Evolutionary conservation across 768 basidiomycete genomes (phyloP), one percentile per base, ranked within the genome.

Genomic region (Boletus rufocinnamomeus): DNA sequence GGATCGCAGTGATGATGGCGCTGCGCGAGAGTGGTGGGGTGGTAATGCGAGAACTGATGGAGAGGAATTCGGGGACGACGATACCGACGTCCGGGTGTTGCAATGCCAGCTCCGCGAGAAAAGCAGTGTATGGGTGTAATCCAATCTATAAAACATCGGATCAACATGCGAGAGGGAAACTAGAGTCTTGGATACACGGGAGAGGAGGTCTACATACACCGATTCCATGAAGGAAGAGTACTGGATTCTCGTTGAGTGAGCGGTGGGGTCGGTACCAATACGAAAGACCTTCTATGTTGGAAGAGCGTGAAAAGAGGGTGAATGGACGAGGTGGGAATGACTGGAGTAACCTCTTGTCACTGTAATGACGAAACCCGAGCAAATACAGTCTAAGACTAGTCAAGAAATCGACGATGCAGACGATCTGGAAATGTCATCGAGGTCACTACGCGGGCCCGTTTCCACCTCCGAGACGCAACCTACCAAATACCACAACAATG

Each of bases 161-260:
- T 60, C 16, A 43, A 34, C 3, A 37, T 53, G 34, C 7, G 19
- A 8, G 32, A 47, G 1, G 14, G 21, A 44, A 37, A 1, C 21
- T 13, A 34, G 10, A 38, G 21, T 19, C 21, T 32, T 25, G 43
- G 14, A 17, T 32, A 3, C 3, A 7, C 25, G 1, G 19, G 30
- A 21, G 3, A 25, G 19, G 41, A 10, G 10, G 28, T 32, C 19
- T 23, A 57, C 63, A n/a, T 70, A 86, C 84, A 11, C 87, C 87
- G n/a, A 88, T 82, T 11, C 87, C 87, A 54, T 89, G 87, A 1
- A 89, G 63, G 64, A 88, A 86, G n/a, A 88, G 67, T 11, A 89
- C 70, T 0, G 86, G 84, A 10, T 74, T 71, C 59, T 80, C 82
- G 2, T 73, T 74, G 10, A 50, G 53, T 5, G 83, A 80, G 35